phyloP scores from a whole-genome alignment of 192 early-diverging fungal species.

The Mortierella alpina region DNA sequence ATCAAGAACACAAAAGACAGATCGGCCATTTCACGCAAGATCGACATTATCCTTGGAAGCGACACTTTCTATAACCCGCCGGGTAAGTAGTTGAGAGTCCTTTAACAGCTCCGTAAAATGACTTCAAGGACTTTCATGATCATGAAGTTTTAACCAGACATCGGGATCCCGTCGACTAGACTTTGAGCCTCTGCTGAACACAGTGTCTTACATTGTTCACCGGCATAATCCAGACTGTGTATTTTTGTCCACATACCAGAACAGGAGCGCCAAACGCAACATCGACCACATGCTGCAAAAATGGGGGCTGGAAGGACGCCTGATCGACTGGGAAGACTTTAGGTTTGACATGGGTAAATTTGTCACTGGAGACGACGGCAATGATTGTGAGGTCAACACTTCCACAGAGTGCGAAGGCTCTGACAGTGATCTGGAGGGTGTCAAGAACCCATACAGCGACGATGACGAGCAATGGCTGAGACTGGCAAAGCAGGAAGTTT shows the following conservation, averaged over 20 bases:
- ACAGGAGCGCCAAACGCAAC: conserved; percentile 72
- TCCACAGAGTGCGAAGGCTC: neutral
- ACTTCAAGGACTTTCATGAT: neutral
- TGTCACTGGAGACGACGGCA: conserved; percentile 1
- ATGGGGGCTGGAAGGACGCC: conserved; percentile 61
- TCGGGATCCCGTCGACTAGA: conserved; percentile 31
- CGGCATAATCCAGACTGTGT: conserved; percentile 60
- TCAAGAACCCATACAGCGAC: neutral
- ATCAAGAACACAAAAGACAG: neutral
- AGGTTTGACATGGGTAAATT: conserved; percentile 52
- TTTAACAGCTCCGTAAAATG: neutral
- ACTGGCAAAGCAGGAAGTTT: conserved; percentile 11
- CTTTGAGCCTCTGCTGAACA: conserved; percentile 75
- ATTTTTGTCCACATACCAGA: conserved; percentile 81
- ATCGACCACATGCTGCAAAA: conserved; percentile 72
- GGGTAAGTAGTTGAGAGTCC: conserved; percentile 33
- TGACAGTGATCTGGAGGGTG: neutral
- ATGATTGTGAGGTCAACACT: neutral
- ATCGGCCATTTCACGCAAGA: conserved; percentile 1
- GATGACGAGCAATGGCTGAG: neutral
- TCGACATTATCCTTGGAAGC: conserved; percentile 66
- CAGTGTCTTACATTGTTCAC: conserved; percentile 69
- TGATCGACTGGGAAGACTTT: conserved; percentile 53
- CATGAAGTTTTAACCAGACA: conserved; percentile 16
- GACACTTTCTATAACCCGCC: conserved; percentile 69